A percentile compares a stretch with the other conserved stretches of the same genome.
Evolutionary conservation across 371 early-diverging fungal genomes (phyloP).

Genomic region (Syncephalis plumigaleata): DNA sequence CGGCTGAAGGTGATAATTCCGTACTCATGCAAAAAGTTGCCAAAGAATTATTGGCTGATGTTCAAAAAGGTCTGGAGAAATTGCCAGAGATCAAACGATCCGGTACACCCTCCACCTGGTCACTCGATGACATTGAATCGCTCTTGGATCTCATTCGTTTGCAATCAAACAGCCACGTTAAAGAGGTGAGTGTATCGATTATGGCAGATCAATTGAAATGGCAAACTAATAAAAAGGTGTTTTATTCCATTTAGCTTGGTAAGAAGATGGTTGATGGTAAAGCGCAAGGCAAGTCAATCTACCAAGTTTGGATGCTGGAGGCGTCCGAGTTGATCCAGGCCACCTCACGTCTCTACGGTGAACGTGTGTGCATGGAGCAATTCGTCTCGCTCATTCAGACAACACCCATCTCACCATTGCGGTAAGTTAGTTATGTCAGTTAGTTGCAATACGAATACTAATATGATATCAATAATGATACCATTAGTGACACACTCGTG

Average conservation of each 20-base stretch:
- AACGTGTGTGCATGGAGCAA: conserved; percentile 37
- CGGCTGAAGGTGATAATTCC: conserved; percentile 62
- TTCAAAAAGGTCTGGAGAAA: conserved; percentile 21
- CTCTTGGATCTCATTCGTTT: conserved; percentile 25
- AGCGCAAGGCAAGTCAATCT: conserved; percentile 19
- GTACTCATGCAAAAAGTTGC: conserved; percentile 53
- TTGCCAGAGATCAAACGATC: conserved; percentile 14
- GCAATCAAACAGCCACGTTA: conserved; percentile 23
- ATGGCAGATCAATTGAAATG: not conserved
- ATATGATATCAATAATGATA: too few relatives aligned
- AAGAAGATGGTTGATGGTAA: conserved; percentile 24
- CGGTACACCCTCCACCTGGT: conserved; percentile 16
- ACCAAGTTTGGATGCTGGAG: conserved; percentile 54
- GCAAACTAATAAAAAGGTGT: too few relatives aligned
- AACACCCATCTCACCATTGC: conserved; percentile 1
- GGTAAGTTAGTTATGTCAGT: too few relatives aligned
- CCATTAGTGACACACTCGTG: conserved; percentile 14
- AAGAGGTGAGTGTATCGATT: conserved; percentile 14
- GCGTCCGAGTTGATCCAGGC: conserved; percentile 47
- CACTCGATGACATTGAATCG: conserved; percentile 15
- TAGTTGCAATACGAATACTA: conserved; percentile 1
- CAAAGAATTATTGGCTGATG: conserved; percentile 41
- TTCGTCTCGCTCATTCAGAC: conserved; percentile 12
- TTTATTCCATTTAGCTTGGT: conserved; percentile 12
- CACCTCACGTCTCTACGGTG: conserved; percentile 36